Evolutionary conservation across 2,329 filamentous ascomycete species (phyloP), one percentile per base, ranked within the genome.

Genomic region (Phialophora chinensis): DNA sequence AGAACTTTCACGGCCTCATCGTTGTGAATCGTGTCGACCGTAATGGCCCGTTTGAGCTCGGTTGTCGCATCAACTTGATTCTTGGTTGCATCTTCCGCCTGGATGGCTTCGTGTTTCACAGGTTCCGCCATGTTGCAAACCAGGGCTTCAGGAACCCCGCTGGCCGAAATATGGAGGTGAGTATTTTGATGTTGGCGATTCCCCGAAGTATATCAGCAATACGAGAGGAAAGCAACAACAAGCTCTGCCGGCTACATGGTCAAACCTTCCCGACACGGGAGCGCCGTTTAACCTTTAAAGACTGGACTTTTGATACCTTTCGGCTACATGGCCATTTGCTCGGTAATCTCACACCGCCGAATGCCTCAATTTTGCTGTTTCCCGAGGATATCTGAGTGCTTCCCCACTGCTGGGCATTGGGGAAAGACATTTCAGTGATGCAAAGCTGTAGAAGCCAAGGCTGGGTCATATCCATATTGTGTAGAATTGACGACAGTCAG

Each of bases 1-100:
- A 68, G 63, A n/a, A 68, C 66, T 65, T 68, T 68, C 63, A 68
- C 55, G 1, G 66, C 67, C 65, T 69, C 65, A 49, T 69, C 67
- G 38, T 67, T 53, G 38, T 69, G 67, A 53, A 69, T 11, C 8
- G 65, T 69, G 58, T 69, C 67, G 35, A 67, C 54, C 10, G 58
- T 63, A 29, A 60, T 27, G 35, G 44, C 42, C 59, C 63, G 67
- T 61, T 62, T 60, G n/a, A 65, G 61, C 50, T 62, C 65, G 11
- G 62, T 17, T 12, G 33, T 47, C 8, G 29, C 49, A 10, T 61
- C 55, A 17, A n/a, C 62, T 20, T 52, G 47, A 12, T 27, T 27
- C 35, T 52, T 44, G 35, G 55, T 33, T 25, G 47, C 55, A 6
- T 42, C 20, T 17, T 57, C 44, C 33, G 56, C 47, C 50, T 64